Conservation (phyloP, 2,329 filamentous ascomycete species). For the Hypoxylon sp. region DNA sequence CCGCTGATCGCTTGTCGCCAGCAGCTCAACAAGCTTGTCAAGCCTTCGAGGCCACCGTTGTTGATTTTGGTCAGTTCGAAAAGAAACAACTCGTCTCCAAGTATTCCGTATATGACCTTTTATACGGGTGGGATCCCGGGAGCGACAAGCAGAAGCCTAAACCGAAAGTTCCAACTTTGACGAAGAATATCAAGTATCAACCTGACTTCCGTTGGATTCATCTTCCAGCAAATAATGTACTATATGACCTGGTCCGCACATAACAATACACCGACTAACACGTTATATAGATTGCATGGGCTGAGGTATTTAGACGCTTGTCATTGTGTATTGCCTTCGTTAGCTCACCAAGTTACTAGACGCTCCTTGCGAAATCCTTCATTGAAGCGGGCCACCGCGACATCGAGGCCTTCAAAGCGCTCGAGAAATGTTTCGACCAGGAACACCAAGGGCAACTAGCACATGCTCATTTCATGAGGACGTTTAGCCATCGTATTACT, state of each 20-base stretch:
- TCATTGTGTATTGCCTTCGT: neutral
- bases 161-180: constrained; percentile 56
- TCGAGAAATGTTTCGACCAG: constrained; percentile 68
- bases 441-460: constrained; percentile 66
- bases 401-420: constrained; percentile 68
- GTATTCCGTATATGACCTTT: constrained; percentile 58
- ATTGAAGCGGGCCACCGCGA: constrained; percentile 70
- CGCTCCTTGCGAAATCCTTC: constrained; percentile 69
- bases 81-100: constrained; percentile 57
- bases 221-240: constrained; percentile 60
- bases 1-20: constrained; percentile 47
- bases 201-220: constrained; percentile 63
- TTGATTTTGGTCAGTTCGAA: constrained; percentile 58
- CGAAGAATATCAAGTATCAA: constrained; percentile 55
- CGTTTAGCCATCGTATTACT: constrained; percentile 61
- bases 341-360: constrained; percentile 41
- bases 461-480: constrained; percentile 70
- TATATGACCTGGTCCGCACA: constrained; percentile 10
- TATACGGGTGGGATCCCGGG: constrained; percentile 59
- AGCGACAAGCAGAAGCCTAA: constrained; percentile 57
- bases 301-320: constrained; percentile 54
- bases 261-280: constrained; percentile 31
- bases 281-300: constrained; percentile 62
- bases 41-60: constrained; percentile 60
- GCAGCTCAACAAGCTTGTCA: constrained; percentile 56